Conservation (phyloP, 2,329 filamentous ascomycete species). For the Fusarium nanum region DNA sequence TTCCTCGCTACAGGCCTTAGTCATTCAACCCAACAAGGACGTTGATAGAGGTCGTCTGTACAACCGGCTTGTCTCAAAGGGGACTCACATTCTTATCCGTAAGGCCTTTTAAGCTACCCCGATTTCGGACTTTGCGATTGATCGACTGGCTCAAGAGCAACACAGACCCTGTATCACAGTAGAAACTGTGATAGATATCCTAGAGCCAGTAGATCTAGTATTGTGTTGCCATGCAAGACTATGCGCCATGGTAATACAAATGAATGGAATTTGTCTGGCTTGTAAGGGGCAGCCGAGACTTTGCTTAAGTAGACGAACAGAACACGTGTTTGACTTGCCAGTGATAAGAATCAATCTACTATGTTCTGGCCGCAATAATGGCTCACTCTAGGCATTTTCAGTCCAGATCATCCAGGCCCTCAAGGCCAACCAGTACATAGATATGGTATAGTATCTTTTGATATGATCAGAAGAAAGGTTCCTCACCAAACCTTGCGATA, state of each 20-base stretch:
- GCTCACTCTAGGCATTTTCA: neutral
- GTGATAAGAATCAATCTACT: neutral
- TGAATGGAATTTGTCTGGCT: neutral
- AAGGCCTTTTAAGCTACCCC: conserved; percentile 12
- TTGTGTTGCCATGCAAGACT: conserved; percentile 5
- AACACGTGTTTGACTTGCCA: neutral
- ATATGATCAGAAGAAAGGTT: neutral
- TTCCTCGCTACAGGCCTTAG: neutral
- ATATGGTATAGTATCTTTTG: neutral
- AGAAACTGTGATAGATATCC: neutral
- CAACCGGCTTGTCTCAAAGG: conserved; percentile 17
- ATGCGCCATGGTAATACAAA: conserved; percentile 8
- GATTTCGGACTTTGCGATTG: conserved; percentile 8
- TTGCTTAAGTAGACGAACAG: neutral
- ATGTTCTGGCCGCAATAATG: neutral
- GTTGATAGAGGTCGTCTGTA: neutral
- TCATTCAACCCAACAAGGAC: neutral
- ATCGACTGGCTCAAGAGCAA: conserved; percentile 7
- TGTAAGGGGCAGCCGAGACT: neutral
- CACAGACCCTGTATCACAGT: conserved; percentile 18
- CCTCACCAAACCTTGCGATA: neutral
- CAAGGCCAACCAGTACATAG: neutral
- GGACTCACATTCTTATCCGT: neutral
- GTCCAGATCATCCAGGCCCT: neutral
- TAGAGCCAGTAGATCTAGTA: neutral